Evolutionary conservation across 345 rosid species (phyloP).

Genomic region (Citrus trifoliata): DNA sequence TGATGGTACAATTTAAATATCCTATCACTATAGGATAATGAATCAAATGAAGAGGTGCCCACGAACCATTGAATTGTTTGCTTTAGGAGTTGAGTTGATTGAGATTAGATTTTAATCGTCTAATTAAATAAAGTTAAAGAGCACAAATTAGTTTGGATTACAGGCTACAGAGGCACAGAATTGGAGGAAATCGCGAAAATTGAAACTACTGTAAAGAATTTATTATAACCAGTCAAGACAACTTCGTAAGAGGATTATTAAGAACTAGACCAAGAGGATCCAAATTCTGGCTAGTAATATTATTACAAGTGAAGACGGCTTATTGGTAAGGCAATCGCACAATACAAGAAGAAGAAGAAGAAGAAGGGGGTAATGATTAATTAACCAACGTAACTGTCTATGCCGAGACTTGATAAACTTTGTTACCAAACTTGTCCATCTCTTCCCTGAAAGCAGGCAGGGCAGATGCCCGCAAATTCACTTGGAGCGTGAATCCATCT

Average conservation of each 20-base stretch:
- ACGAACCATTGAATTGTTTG: too few relatives aligned
- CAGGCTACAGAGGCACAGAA: neutral
- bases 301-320: neutral
- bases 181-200: neutral
- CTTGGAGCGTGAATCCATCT: constrained; percentile 69
- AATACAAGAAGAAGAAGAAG: too few relatives aligned
- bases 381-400: neutral
- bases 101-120: too few relatives aligned
- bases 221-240: neutral
- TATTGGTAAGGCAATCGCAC: neutral
- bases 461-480: constrained; percentile 51
- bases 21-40: too few relatives aligned
- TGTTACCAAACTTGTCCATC: constrained; percentile 52
- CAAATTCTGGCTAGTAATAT: neutral
- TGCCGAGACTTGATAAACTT: constrained; percentile 34
- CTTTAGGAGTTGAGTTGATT: too few relatives aligned
- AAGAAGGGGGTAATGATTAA: too few relatives aligned
- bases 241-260: neutral
- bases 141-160: neutral
- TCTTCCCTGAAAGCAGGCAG: constrained; percentile 51
- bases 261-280: too few relatives aligned
- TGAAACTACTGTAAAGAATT: neutral
- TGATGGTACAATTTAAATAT: too few relatives aligned
- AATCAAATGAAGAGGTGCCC: too few relatives aligned
- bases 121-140: too few relatives aligned